Base-by-base conservation (phyloP, 306 rosid species). In the Vigna reflexopilosa region DNA sequence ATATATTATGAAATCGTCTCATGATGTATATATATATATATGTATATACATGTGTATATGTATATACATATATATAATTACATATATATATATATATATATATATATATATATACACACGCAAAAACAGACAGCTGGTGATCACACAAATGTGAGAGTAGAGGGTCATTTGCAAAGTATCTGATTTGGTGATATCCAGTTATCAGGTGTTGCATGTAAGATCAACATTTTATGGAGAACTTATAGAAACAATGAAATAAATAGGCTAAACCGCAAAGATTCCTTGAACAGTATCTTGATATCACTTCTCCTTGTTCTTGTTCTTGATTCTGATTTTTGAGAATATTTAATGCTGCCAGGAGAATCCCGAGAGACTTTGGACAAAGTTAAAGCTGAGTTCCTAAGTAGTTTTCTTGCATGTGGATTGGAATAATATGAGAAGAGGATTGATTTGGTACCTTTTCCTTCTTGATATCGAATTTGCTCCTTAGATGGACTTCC, bases 271-370 rank as follows among this genome's bases (percentile, higher is more conserved):
- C 12, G 50, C 16, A 69, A 73, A 38, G 74, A 75, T 83, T 85
- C 86, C 87, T 85, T 83, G 86, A 85, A 85, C 75, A 87, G 83
- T 86, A 84, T 85, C 87, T 87, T 72, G 85, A 83, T 40, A 70
- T 84, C 83, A 82, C 86, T 78, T 88, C 75, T 75, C 69, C 48
- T 83, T 79, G 67, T 73, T 77, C 86, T 76, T 86, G 89, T 87
- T 79, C 73, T 77, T 78, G 90, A 90, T 90, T 87, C 89, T 84
- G 91, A 90, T 88, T 72, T 85, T 81, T 48, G 47, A 80, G 93
- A 85, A 90, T 85, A 90, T 88, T 74, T 85, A 87, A 85, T 85
- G 85, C 86, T 77, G 87, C 80, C 81, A 70, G 78, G 81, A 74
- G 91, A 87, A 86, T 90, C 90, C 19, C 59, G 73, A 67, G 83